These are phyloP conservation scores for Actinomucor elegans DNA, from an alignment of 371 early-diverging fungal genomes.

Conservation along the genomic window DNA sequence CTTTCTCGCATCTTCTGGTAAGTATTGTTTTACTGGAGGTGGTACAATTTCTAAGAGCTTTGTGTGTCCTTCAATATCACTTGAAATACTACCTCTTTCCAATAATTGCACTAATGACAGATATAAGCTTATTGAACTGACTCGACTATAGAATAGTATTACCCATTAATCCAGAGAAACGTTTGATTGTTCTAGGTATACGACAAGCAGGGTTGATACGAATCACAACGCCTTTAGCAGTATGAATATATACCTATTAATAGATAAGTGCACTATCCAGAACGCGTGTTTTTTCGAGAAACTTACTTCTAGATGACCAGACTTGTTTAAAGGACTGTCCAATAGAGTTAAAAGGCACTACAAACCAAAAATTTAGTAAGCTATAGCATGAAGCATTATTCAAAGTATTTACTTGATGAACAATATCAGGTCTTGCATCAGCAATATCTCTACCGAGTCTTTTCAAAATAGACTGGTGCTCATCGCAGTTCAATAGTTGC, in stretches of 20 bases:
- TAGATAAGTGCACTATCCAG: too few relatives aligned
- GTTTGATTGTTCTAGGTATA: constrained; percentile 97
- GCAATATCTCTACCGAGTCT: constrained; percentile 82
- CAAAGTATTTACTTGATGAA: constrained; percentile 80
- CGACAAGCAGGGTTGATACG: constrained; percentile 96
- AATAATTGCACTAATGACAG: constrained; percentile 97
- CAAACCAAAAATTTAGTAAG: background rate
- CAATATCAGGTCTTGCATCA: constrained; percentile 94
- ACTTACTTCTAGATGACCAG: constrained; percentile 84
- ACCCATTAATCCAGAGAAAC: constrained; percentile 96
- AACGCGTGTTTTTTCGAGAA: too few relatives aligned
- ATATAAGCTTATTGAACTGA: too few relatives aligned
- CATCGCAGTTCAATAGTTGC: constrained; percentile 95
- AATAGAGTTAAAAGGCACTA: constrained; percentile 94
- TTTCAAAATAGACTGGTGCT: constrained; percentile 88
- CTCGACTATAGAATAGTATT: too few relatives aligned
- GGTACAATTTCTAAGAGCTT: constrained; percentile 94
- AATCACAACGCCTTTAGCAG: constrained; percentile 91
- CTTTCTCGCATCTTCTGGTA: constrained; percentile 82
- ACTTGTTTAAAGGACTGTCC: constrained; percentile 98
- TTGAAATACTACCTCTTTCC: constrained; percentile 89
- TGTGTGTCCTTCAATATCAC: constrained; percentile 66
- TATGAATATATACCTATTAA: constrained; percentile 87
- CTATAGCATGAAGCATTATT: background rate
- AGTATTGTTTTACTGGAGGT: constrained; percentile 87